Percentiles rank a stretch among this genome's conserved stretches.
These are phyloP conservation scores for Handroanthus guayacan DNA, from an alignment of 257 asterid genomes.

Conservation along the genomic window DNA sequence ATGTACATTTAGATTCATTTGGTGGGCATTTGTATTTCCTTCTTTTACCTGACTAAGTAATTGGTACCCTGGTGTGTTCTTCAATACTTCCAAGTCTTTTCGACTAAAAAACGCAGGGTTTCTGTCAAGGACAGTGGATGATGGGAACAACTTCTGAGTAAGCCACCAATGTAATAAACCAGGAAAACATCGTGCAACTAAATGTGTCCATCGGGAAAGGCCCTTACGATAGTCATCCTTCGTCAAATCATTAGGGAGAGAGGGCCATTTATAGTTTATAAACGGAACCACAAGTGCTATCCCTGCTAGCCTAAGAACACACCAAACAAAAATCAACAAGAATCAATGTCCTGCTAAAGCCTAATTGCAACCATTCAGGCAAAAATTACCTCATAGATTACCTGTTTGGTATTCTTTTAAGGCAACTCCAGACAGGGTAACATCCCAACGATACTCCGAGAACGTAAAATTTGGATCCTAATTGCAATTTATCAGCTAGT, in stretches of 20 bases:
- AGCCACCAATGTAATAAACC: constrained; percentile 86
- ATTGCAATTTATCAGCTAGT: constrained; percentile 73
- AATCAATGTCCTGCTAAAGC: background rate
- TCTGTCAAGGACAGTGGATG: constrained; percentile 76
- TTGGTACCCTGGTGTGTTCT: constrained; percentile 85
- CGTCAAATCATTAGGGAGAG: constrained; percentile 70
- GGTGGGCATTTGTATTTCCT: background rate
- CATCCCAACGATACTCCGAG: constrained; percentile 87
- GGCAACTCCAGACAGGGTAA: constrained; percentile 85
- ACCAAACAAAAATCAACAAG: constrained; percentile 6
- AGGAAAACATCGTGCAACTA: constrained; percentile 61
- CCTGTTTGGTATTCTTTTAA: constrained; percentile 77
- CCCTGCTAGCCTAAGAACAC: constrained; percentile 79
- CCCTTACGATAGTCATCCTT: constrained; percentile 79
- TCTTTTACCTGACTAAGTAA: constrained; percentile 67
- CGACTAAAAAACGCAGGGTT: constrained; percentile 71
- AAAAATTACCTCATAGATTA: constrained; percentile 25
- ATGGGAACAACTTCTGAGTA: constrained; percentile 87
- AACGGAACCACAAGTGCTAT: constrained; percentile 78
- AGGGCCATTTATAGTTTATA: constrained; percentile 84
- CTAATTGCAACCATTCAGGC: background rate
- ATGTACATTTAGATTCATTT: background rate
- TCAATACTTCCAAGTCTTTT: constrained; percentile 79
- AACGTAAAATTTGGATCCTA: constrained; percentile 73
- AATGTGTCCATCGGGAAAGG: constrained; percentile 62